Evolutionary conservation across 1,284 basidiomycete genomes (phyloP).

Genomic region (Termitomyces sp.): DNA sequence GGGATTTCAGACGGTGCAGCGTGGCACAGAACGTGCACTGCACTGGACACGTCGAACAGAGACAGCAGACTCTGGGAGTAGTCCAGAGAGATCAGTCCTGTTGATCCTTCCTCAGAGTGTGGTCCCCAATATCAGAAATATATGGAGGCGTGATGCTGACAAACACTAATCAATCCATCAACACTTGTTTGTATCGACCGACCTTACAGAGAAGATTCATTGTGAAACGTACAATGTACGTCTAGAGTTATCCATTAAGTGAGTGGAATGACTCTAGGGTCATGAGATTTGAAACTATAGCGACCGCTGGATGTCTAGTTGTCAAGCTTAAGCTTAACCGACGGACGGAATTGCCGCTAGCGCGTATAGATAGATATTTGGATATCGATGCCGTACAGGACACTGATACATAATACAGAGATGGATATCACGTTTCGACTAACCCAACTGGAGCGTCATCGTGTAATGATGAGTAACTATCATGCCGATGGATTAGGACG

Average conservation of each 20-base stretch:
- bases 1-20: not conserved
- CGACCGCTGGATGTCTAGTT: not conserved
- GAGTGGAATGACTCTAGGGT: not conserved
- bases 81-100: conserved; percentile 16
- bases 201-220: not conserved
- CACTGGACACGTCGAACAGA: conserved; percentile 12
- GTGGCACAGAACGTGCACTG: conserved; percentile 5
- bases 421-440: not conserved
- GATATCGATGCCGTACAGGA: not conserved
- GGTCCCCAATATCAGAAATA: conserved; percentile 10
- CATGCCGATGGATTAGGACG: not conserved
- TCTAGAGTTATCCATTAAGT: not conserved
- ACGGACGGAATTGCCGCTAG: not conserved
- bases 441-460: not conserved
- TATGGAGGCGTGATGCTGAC: conserved; percentile 18
- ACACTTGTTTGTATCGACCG: not conserved
- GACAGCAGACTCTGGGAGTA: conserved; percentile 6
- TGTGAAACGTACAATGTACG: not conserved
- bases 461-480: too few species aligned
- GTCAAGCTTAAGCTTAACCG: not conserved
- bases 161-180: conserved; percentile 12
- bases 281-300: not conserved
- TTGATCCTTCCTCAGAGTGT: conserved; percentile 5
- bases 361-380: not conserved
- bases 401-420: not conserved